Evolutionary conservation across 805 yeast genomes (phyloP), one percentile per base, ranked within the genome.

Genomic region (Candida ipomoeae): DNA sequence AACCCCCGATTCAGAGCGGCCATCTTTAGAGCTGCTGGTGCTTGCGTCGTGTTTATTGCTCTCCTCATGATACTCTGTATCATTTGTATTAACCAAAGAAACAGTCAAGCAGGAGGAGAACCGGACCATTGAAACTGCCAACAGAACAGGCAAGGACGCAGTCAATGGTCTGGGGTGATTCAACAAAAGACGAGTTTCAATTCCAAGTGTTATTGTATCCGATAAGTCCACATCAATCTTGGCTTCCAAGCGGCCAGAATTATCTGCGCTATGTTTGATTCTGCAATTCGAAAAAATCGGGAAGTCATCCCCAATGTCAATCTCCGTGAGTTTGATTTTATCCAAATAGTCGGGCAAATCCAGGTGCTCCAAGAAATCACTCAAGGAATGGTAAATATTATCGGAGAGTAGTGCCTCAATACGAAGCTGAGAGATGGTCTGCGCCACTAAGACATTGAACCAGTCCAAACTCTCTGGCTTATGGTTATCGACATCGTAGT

Each of bases 201-300:
- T 81, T 0, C 95, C 97, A 29, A 91, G 71, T 0, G 96, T 88
- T 35, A 91, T 70, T 5, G 96, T 85, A 62, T 91, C 97, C 13
- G 91, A 82, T 44, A 91, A 74, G 64, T 89, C 96, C 33, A 91
- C 95, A 66, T 91, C 96, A 32, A 91, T 90, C 58, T 87, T 88
- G 1, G 96, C 96, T 63, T 90, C 96, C 40, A 81, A 62, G 40
- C 84, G 68, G 15, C 83, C 73, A 18, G 79, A 74, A 1, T 72
- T 72, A 50, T 78, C 81, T 20, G 78, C 78, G 49, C 80, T 77
- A 53, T 82, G 83, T 54, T 76, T 77, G 36, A 94, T 87, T 45
- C 96, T 78, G 67, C 99, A 94, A 62, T 94, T 94, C 50, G 96
- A 87, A 64, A 94, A 88, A 46, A 94, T 88, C 3, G 99, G 99